phyloP scores from a whole-genome alignment of 2,329 filamentous ascomycete genomes.

The Teratosphaeria nubilosa region DNA sequence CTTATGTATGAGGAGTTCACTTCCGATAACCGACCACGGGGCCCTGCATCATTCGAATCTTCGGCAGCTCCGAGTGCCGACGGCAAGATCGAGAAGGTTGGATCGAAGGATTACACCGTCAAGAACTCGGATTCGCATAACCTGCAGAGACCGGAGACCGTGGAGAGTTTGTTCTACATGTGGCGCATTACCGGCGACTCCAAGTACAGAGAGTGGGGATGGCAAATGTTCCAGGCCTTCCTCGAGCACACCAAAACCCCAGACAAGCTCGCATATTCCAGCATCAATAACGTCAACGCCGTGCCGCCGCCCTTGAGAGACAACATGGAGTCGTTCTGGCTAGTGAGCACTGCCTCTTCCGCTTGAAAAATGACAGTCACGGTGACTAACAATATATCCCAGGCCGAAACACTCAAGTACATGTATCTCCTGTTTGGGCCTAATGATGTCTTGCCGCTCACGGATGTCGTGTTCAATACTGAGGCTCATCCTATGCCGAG shows the following conservation, averaged over 20 bases:
- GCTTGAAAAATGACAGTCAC: neutral
- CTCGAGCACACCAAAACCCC: conserved; percentile 72
- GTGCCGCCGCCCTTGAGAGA: conserved; percentile 63
- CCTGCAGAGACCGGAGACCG: conserved; percentile 86
- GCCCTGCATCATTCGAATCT: conserved; percentile 37
- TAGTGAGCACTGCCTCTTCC: conserved; percentile 48
- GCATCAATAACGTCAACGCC: conserved; percentile 61
- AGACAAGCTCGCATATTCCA: conserved; percentile 72
- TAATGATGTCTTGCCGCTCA: conserved; percentile 69
- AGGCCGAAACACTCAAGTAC: conserved; percentile 96
- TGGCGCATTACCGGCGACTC: conserved; percentile 91
- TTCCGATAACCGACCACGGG: conserved; percentile 34
- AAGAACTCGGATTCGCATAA: conserved; percentile 83
- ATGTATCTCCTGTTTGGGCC: conserved; percentile 91
- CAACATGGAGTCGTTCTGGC: conserved; percentile 99
- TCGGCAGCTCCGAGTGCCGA: conserved; percentile 28
- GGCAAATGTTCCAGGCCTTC: conserved; percentile 96
- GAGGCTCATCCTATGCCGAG: conserved; percentile 85
- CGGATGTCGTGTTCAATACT: conserved; percentile 87
- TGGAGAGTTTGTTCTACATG: conserved; percentile 97
- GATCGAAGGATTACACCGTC: conserved; percentile 71
- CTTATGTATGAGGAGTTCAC: conserved; percentile 47
- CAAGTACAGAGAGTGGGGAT: conserved; percentile 90
- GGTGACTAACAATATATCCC: neutral
- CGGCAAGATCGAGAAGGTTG: conserved; percentile 4